A percentile compares a stretch with the other conserved stretches of the same genome.
Evolutionary conservation across 257 asterid genomes (phyloP).

Genomic region (Solanum arcanum): DNA sequence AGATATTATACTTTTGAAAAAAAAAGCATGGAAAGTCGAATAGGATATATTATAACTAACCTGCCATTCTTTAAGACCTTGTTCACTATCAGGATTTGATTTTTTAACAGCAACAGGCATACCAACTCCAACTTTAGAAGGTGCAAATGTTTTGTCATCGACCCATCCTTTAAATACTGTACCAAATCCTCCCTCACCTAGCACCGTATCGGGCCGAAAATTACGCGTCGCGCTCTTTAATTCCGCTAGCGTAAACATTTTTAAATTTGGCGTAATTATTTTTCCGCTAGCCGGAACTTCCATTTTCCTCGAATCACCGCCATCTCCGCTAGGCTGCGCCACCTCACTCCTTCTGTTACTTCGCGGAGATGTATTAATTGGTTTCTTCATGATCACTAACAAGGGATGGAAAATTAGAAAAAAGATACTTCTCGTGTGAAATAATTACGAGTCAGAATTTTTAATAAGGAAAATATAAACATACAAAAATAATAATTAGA

Average conservation of each 20-base stretch:
- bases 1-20: not conserved
- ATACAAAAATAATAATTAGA: no score
- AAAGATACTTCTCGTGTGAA: no score
- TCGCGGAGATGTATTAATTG: not conserved
- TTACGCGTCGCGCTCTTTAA: conserved; percentile 22
- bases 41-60: not conserved
- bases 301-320: not conserved
- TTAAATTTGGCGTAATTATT: conserved; percentile 15
- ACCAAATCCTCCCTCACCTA: conserved; percentile 43
- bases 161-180: conserved; percentile 38
- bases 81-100: conserved; percentile 75
- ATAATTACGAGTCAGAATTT: no score
- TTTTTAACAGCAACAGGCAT: conserved; percentile 85
- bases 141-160: conserved; percentile 41
- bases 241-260: conserved; percentile 12
- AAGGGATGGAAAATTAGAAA: not conserved
- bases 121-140: conserved; percentile 61
- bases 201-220: conserved; percentile 28
- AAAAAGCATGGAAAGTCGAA: not conserved
- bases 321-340: not conserved
- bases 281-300: conserved; percentile 1
- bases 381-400: not conserved
- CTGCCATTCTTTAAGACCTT: conserved; percentile 96
- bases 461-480: no score
- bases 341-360: not conserved